phyloP scores from a whole-genome alignment of 176 grass and related monocot genomes.

The Themeda triandra region DNA sequence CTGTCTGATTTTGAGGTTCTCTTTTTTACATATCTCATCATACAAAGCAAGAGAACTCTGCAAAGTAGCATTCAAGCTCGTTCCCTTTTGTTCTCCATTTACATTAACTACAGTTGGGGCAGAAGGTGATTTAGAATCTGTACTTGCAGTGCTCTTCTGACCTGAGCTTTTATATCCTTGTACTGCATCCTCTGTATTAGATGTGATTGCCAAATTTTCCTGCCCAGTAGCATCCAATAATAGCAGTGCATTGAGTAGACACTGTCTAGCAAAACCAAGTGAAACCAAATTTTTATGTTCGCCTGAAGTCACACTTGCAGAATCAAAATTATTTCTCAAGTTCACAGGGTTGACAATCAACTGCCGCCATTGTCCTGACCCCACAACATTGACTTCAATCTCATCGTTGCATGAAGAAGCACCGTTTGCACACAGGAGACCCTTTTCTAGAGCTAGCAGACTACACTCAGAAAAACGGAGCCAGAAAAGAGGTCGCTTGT shows the following conservation, averaged over 20 bases:
- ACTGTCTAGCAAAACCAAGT: slow-evolving; percentile 66
- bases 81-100: slow-evolving; percentile 65
- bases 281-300: slow-evolving; percentile 49
- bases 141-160: slow-evolving; percentile 42
- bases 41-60: slow-evolving; percentile 61
- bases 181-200: slow-evolving; percentile 35
- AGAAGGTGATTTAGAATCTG: slow-evolving; percentile 44
- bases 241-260: slow-evolving; percentile 67
- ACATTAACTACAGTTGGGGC: slow-evolving; percentile 24
- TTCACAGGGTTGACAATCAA: slow-evolving; percentile 49
- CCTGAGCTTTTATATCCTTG: slow-evolving; percentile 35
- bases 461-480: slow-evolving; percentile 90
- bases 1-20: slow-evolving; percentile 66
- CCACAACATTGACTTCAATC: slow-evolving; percentile 70
- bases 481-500: slow-evolving; percentile 70
- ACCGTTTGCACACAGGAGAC: slow-evolving; percentile 45
- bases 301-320: slow-evolving; percentile 27
- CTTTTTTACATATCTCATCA: slow-evolving; percentile 66
- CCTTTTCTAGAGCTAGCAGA: slow-evolving; percentile 68
- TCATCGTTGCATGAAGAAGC: slow-evolving; percentile 42
- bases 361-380: slow-evolving; percentile 69
- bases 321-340: slow-evolving; percentile 32
- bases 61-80: slow-evolving; percentile 49
- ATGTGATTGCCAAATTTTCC: slow-evolving; percentile 8
- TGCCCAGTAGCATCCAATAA: slow-evolving; percentile 48